Evolutionary conservation across 805 yeast genomes (phyloP).

Genomic region (Schwanniomyces vanrijiae): DNA sequence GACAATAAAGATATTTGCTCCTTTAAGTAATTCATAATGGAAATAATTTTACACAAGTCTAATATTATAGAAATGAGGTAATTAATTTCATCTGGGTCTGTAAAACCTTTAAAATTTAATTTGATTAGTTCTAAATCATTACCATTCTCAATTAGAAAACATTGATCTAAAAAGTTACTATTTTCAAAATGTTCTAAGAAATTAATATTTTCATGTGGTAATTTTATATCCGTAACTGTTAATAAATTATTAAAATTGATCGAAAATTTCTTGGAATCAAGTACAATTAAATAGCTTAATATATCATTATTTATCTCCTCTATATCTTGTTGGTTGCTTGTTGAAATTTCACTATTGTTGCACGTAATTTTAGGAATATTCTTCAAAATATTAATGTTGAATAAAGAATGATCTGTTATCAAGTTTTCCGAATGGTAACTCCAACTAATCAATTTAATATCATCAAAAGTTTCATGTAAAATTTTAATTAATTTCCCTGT

Average conservation of each 20-base stretch:
- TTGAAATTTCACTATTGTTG: conserved; percentile 4
- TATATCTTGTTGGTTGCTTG: conserved; percentile 7
- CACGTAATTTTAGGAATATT: conserved; percentile 36
- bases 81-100: conserved; percentile 5
- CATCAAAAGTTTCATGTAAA: conserved; percentile 15
- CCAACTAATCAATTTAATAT: conserved; percentile 19
- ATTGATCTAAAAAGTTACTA: conserved; percentile 25
- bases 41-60: conserved; percentile 23
- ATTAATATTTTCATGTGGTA: conserved; percentile 13
- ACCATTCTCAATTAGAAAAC: conserved; percentile 19
- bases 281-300: conserved; percentile 23
- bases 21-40: conserved; percentile 22
- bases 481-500: conserved; percentile 41
- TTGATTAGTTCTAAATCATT: conserved; percentile 12
- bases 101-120: conserved; percentile 12
- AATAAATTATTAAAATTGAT: conserved; percentile 31
- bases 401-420: conserved; percentile 15
- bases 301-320: conserved; percentile 4
- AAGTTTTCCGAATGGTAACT: conserved; percentile 6
- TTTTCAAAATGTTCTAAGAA: conserved; percentile 20
- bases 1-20: conserved; percentile 18
- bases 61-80: conserved; percentile 21
- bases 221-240: conserved; percentile 23
- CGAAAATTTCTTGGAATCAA: conserved; percentile 23
- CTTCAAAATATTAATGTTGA: conserved; percentile 25